Evolutionary conservation across 2,329 filamentous ascomycete species (phyloP).

Genomic region (Alternaria sp.): DNA sequence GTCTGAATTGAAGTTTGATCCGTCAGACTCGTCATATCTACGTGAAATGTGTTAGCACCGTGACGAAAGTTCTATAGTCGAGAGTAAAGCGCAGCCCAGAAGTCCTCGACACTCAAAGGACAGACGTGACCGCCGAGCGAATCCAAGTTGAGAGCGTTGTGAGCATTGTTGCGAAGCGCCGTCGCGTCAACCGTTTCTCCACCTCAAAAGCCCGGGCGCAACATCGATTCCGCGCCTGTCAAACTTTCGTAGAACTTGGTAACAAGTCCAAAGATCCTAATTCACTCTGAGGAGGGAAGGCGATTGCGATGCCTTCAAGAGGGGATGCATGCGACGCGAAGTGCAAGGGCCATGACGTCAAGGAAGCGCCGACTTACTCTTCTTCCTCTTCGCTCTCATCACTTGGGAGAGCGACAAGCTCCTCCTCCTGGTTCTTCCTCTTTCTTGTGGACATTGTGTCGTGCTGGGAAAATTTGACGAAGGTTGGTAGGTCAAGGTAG

Average conservation of each 20-base stretch:
- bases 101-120: not conserved
- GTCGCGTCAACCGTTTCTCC: not conserved
- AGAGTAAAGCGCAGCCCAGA: not conserved
- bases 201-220: constrained; percentile 22
- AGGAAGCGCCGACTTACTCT: constrained; percentile 48
- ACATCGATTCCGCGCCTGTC: constrained; percentile 6
- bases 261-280: constrained; percentile 13
- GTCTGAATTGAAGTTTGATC: constrained; percentile 46
- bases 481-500: constrained; percentile 16
- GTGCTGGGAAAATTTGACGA: constrained; percentile 20
- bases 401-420: constrained; percentile 53
- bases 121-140: not conserved
- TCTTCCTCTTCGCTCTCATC: constrained; percentile 53
- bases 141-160: not conserved
- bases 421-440: constrained; percentile 53
- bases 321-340: constrained; percentile 24
- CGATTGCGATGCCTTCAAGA: constrained; percentile 29
- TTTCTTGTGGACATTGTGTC: constrained; percentile 50
- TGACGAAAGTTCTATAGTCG: not conserved
- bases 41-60: constrained; percentile 24
- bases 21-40: constrained; percentile 48
- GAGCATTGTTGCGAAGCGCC: not conserved
- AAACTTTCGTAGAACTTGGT: constrained; percentile 23
- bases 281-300: constrained; percentile 15
- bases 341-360: constrained; percentile 46